Evolutionary conservation across 106 monocot genomes (phyloP).

Genomic region (Dendrobium officinale): DNA sequence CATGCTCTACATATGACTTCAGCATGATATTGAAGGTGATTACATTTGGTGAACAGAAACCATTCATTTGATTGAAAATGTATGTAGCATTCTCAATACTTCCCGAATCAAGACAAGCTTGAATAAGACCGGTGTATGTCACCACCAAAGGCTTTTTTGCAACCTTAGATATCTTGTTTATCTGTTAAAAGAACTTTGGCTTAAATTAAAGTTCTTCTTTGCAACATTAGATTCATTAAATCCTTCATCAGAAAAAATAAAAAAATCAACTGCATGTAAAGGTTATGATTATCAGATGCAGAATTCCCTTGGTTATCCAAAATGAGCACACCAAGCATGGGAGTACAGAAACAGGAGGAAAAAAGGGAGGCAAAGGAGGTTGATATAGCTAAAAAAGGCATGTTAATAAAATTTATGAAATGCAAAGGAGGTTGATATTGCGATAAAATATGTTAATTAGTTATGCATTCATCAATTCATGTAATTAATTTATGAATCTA

Average conservation of each 20-base stretch:
- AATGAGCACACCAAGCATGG: too few species aligned
- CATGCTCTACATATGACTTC: constrained; percentile 68
- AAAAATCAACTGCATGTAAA: not conserved
- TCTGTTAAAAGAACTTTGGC: constrained; percentile 28
- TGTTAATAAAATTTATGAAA: too few species aligned
- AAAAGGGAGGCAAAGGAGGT: too few species aligned
- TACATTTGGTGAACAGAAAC: constrained; percentile 70
- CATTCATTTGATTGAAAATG: constrained; percentile 83
- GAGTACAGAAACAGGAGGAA: too few species aligned
- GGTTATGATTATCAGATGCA: not conserved
- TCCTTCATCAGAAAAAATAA: not conserved
- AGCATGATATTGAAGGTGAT: constrained; percentile 91
- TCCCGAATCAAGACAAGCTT: constrained; percentile 76
- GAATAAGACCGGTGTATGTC: constrained; percentile 93
- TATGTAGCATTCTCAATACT: constrained; percentile 68
- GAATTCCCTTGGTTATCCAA: too few species aligned
- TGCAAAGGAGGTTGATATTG: too few species aligned
- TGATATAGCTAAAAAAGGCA: too few species aligned
- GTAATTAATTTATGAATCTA: not conserved
- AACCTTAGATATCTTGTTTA: constrained; percentile 91
- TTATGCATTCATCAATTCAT: too few species aligned
- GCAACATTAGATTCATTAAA: constrained; percentile 1
- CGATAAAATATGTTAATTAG: too few species aligned
- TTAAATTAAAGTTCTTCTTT: not conserved
- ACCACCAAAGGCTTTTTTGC: constrained; percentile 97